Evolutionary conservation across 768 basidiomycete species (phyloP).

Genomic region (Suillus brevipes): DNA sequence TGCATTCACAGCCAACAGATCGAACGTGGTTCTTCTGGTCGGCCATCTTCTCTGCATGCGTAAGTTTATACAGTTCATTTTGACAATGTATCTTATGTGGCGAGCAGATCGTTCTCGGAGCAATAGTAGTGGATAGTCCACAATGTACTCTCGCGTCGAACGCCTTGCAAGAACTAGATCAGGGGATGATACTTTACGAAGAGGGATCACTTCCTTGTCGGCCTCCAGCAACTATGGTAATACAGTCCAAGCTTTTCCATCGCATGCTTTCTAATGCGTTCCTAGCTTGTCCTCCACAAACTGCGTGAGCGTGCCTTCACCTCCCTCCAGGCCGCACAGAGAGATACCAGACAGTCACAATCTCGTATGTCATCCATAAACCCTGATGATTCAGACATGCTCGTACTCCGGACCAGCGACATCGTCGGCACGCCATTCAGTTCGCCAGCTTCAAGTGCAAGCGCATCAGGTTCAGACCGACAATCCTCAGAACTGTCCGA

Average conservation of each 20-base stretch:
- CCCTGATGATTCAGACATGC: slow-evolving; percentile 31
- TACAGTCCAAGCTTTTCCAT: no score
- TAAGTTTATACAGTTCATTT: slow-evolving; percentile 28
- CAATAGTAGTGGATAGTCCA: slow-evolving; percentile 47
- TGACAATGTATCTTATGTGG: background rate
- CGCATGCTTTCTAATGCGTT: slow-evolving; percentile 7
- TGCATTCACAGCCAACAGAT: slow-evolving; percentile 36
- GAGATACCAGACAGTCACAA: slow-evolving; percentile 10
- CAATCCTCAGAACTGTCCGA: background rate
- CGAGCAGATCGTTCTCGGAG: slow-evolving; percentile 44
- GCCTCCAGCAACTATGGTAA: slow-evolving; percentile 38
- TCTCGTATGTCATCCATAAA: background rate
- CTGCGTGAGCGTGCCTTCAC: slow-evolving; percentile 37
- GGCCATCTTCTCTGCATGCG: slow-evolving; percentile 48
- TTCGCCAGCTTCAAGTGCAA: slow-evolving; percentile 26
- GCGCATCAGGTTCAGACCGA: slow-evolving; percentile 8
- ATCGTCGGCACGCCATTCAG: slow-evolving; percentile 33
- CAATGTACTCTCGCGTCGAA: slow-evolving; percentile 41
- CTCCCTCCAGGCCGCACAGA: slow-evolving; percentile 31
- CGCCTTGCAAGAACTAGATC: slow-evolving; percentile 41
- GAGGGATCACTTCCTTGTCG: slow-evolving; percentile 42
- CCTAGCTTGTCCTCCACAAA: slow-evolving; percentile 39
- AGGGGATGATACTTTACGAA: slow-evolving; percentile 41
- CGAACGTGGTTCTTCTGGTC: slow-evolving; percentile 55
- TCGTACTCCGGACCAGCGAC: slow-evolving; percentile 39